Conservation (phyloP, 345 rosid species). For the Bretschneidera sinensis region DNA sequence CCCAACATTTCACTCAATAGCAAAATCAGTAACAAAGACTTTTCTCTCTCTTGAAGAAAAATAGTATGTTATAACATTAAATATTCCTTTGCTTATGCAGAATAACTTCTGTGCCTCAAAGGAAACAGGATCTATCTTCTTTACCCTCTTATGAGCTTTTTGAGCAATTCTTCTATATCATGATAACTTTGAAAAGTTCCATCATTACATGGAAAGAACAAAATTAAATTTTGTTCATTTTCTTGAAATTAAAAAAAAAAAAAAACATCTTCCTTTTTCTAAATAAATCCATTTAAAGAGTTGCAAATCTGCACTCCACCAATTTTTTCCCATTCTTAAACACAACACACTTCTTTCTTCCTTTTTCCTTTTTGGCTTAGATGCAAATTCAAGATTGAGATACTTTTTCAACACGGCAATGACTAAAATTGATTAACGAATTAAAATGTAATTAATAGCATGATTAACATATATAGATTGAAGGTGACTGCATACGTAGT, state of each 20-base stretch:
- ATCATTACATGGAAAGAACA: constrained; percentile 37
- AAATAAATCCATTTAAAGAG: constrained; percentile 21
- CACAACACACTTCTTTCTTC: neutral
- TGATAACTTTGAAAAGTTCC: constrained; percentile 41
- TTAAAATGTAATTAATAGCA: neutral
- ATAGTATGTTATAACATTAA: too few species aligned
- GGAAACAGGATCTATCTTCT: constrained; percentile 13
- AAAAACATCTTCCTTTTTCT: constrained; percentile 23
- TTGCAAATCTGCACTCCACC: constrained; percentile 3
- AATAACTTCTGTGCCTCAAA: constrained; percentile 8
- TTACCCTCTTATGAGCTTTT: constrained; percentile 14
- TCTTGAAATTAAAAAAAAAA: constrained; percentile 8
- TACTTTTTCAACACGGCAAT: constrained; percentile 21
- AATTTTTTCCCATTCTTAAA: constrained; percentile 9
- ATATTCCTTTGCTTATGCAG: constrained; percentile 6
- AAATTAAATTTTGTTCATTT: constrained; percentile 14
- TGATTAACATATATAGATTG: neutral
- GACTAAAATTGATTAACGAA: constrained; percentile 7
- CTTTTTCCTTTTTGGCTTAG: constrained; percentile 4
- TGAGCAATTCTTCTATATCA: constrained; percentile 36
- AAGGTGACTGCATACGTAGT: too few species aligned
- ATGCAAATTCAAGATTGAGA: constrained; percentile 10
- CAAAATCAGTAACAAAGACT: too few species aligned
- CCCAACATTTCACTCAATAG: too few species aligned
- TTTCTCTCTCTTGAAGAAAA: too few species aligned